Conservation (phyloP, 2,329 filamentous ascomycete species). For the Emericellopsis atlantica region DNA sequence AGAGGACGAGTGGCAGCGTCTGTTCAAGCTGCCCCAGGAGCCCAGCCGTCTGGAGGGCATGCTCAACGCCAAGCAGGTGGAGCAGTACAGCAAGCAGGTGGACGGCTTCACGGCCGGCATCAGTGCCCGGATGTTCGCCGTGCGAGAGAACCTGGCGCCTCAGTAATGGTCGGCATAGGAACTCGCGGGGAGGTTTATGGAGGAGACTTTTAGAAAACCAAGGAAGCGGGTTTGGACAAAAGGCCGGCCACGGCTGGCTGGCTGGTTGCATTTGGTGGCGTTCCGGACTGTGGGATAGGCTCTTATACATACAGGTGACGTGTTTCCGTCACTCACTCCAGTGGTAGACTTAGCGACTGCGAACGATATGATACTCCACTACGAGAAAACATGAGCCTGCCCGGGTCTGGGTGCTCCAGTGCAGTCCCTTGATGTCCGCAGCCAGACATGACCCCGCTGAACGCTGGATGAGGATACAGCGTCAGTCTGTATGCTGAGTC, state of each 20-base stretch:
- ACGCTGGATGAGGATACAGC: no score
- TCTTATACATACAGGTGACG: conserved; percentile 16
- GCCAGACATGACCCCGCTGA: no score
- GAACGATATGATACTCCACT: not conserved
- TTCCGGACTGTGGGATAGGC: conserved; percentile 24
- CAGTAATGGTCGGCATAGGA: conserved; percentile 22
- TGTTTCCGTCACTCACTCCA: not conserved
- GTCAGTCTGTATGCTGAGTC: no score
- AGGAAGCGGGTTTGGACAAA: not conserved
- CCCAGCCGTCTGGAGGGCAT: conserved; percentile 87
- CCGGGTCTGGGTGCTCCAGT: no score
- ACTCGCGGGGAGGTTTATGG: conserved; percentile 11
- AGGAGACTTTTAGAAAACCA: conserved; percentile 10
- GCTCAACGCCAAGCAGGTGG: conserved; percentile 89
- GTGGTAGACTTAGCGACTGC: conserved; percentile 2
- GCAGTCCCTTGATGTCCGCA: no score
- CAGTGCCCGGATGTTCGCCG: conserved; percentile 95
- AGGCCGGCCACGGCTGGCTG: conserved; percentile 10
- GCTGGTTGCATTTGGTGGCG: conserved; percentile 26
- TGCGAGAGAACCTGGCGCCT: conserved; percentile 57
- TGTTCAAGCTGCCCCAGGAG: conserved; percentile 96
- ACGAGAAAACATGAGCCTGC: not conserved
- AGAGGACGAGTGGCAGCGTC: conserved; percentile 94
- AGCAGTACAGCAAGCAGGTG: conserved; percentile 95
- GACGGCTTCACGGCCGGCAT: conserved; percentile 90